phyloP scores from a whole-genome alignment of 352 stramenopile genomes.

The Pythium guiyangense region DNA sequence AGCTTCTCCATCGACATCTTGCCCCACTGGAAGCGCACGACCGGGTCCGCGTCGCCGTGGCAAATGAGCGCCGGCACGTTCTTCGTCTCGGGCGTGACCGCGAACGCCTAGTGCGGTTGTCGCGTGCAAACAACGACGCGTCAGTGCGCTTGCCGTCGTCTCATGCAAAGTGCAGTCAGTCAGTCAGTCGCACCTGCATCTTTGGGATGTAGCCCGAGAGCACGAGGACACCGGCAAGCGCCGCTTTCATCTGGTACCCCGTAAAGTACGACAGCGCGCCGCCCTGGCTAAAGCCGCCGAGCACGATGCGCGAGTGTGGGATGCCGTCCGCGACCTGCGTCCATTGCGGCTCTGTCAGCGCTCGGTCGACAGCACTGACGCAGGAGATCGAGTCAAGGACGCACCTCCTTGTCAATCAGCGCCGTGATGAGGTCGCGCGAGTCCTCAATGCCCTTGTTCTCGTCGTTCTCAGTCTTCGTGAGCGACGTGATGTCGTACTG shows the following conservation, averaged over 20 bases:
- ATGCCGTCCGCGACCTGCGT: constrained; percentile 50
- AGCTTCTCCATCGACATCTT: constrained; percentile 59
- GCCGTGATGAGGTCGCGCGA: constrained; percentile 59
- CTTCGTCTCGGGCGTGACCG: constrained; percentile 38
- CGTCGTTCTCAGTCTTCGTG: constrained; percentile 80
- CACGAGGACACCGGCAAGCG: constrained; percentile 58
- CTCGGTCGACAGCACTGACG: background rate
- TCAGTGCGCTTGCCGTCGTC: no score
- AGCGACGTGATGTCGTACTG: constrained; percentile 94
- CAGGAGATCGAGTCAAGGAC: background rate
- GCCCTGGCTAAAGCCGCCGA: constrained; percentile 94
- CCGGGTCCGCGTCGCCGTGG: constrained; percentile 61
- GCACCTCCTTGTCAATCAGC: constrained; percentile 81
- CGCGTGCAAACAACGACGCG: no score
- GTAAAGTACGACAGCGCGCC: constrained; percentile 87
- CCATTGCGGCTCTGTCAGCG: no score
- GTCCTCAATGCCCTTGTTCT: constrained; percentile 86
- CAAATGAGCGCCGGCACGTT: constrained; percentile 76
- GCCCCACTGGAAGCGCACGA: constrained; percentile 62
- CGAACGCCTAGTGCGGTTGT: constrained; percentile 21
- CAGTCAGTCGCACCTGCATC: constrained; percentile 17
- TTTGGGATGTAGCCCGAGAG: constrained; percentile 79
- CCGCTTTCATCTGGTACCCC: constrained; percentile 56
- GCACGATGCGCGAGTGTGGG: constrained; percentile 86
- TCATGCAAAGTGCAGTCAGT: no score